phyloP scores from a whole-genome alignment of 352 stramenopile genomes.

The Globisporangium orthogonon region DNA sequence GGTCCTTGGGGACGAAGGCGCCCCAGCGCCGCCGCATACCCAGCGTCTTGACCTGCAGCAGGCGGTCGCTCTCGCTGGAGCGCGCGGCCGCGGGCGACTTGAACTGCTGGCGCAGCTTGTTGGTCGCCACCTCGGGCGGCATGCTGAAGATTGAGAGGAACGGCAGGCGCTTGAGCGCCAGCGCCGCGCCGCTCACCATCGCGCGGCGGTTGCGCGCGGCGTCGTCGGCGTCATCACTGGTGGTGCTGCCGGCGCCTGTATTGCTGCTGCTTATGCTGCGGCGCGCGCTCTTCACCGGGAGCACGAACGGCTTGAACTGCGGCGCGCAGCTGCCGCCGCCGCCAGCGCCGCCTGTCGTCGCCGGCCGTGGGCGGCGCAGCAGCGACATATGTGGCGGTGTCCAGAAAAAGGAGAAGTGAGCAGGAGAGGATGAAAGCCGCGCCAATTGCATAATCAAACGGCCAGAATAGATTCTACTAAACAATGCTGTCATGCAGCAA shows the following conservation, averaged over 20 bases:
- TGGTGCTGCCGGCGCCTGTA: constrained; percentile 3
- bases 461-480: too few species aligned
- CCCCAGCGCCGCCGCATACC: constrained; percentile 66
- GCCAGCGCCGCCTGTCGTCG: neutral
- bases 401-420: too few species aligned
- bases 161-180: constrained; percentile 69
- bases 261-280: neutral
- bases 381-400: constrained; percentile 28
- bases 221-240: constrained; percentile 26
- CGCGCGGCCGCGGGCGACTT: constrained; percentile 68
- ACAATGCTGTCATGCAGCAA: too few species aligned
- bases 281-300: constrained; percentile 37
- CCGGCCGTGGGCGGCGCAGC: constrained; percentile 28
- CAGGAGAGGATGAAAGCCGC: too few species aligned
- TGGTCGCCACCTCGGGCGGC: constrained; percentile 41
- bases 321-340: constrained; percentile 11
- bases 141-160: constrained; percentile 80
- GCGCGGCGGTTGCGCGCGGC: constrained; percentile 43
- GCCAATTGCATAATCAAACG: too few species aligned
- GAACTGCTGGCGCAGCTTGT: constrained; percentile 60
- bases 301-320: constrained; percentile 77
- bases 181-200: constrained; percentile 38
- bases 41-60: constrained; percentile 82
- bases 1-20: constrained; percentile 33
- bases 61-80: constrained; percentile 66